A percentile compares a stretch with the other conserved stretches of the same genome.
These are phyloP conservation scores for Phytophthora cajani DNA, from an alignment of 352 stramenopile genomes.

Conservation along the genomic window DNA sequence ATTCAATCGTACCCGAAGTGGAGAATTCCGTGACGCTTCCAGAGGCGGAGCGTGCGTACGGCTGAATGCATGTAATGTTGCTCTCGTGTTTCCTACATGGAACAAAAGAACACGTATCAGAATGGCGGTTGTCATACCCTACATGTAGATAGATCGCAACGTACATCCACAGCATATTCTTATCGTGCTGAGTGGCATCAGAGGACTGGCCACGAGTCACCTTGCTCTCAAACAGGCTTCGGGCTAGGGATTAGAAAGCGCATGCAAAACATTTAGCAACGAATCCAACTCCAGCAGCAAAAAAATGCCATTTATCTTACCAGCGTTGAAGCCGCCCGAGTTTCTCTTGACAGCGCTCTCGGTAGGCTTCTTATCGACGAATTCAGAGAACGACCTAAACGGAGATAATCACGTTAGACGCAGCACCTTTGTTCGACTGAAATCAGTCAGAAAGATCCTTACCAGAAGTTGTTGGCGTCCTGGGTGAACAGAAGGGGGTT, in stretches of 20 bases:
- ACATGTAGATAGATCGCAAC: conserved; percentile 12
- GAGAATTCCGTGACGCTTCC: conserved; percentile 80
- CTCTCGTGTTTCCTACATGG: conserved; percentile 81
- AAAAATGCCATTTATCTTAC: conserved; percentile 28
- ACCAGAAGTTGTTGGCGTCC: conserved; percentile 82
- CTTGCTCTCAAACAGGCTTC: conserved; percentile 88
- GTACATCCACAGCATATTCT: conserved; percentile 85
- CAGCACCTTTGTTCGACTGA: neutral
- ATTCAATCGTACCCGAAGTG: conserved; percentile 66
- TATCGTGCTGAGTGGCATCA: conserved; percentile 82
- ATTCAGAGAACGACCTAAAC: conserved; percentile 72
- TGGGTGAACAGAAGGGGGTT: conserved; percentile 91
- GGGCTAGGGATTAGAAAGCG: conserved; percentile 37
- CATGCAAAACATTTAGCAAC: conserved; percentile 9
- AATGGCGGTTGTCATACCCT: neutral
- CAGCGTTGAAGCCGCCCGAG: conserved; percentile 72
- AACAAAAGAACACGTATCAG: neutral
- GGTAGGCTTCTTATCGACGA: conserved; percentile 80
- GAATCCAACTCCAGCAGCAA: neutral
- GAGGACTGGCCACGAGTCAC: conserved; percentile 84
- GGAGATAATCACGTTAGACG: neutral
- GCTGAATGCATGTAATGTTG: conserved; percentile 86
- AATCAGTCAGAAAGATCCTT: conserved; percentile 3
- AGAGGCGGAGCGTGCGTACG: conserved; percentile 56
- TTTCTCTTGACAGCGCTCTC: conserved; percentile 62